phyloP scores from a whole-genome alignment of 75 land plant genomes.

The Larix kaempferi region DNA sequence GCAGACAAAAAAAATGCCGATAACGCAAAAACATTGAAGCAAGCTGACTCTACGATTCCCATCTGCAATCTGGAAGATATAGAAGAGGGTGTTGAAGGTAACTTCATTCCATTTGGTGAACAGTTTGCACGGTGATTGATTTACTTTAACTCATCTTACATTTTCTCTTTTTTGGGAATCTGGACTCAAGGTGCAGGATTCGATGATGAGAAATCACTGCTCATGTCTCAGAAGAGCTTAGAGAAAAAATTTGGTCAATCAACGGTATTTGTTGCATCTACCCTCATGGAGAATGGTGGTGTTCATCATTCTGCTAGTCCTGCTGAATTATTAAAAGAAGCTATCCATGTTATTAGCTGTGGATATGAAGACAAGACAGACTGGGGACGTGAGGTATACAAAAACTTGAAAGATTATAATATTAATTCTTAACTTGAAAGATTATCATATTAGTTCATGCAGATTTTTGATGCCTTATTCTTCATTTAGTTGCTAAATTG shows the following conservation, averaged over 20 bases:
- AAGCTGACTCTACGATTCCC: slow-evolving; percentile 21
- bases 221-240: slow-evolving; percentile 90
- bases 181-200: slow-evolving; percentile 60
- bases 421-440: neutral
- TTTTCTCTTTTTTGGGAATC: neutral
- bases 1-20: slow-evolving; percentile 13
- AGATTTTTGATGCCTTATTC: neutral
- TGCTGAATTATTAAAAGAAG: slow-evolving; percentile 73
- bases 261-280: slow-evolving; percentile 76
- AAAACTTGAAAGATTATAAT: neutral
- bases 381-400: slow-evolving; percentile 71
- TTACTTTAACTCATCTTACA: neutral
- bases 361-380: slow-evolving; percentile 83
- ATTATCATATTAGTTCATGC: neutral
- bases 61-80: slow-evolving; percentile 27
- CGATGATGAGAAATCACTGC: slow-evolving; percentile 85
- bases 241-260: slow-evolving; percentile 87
- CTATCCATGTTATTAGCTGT: slow-evolving; percentile 86
- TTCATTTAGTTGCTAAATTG: neutral
- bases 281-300: slow-evolving; percentile 79
- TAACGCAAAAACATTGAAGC: neutral
- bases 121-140: slow-evolving; percentile 1
- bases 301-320: slow-evolving; percentile 80
- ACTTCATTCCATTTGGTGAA: neutral
- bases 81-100: slow-evolving; percentile 40